A percentile compares a stretch with the other conserved stretches of the same genome.
These are phyloP conservation scores for Piper betle DNA, from an alignment of 164 flowering plant genomes.

Conservation along the genomic window DNA sequence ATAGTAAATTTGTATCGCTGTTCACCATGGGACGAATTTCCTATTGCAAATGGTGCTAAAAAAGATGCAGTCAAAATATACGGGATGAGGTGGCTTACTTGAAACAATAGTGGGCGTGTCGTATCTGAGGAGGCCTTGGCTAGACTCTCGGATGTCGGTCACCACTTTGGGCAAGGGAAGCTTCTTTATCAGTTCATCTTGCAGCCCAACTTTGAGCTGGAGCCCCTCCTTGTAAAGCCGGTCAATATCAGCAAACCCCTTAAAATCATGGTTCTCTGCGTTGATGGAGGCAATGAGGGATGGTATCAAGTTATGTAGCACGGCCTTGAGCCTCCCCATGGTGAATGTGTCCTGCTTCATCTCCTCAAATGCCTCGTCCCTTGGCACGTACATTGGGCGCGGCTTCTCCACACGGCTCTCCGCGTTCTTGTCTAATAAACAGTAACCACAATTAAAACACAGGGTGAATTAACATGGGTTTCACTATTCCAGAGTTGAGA, in stretches of 20 bases:
- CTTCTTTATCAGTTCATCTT: slow-evolving; percentile 58
- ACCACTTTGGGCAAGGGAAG: slow-evolving; percentile 53
- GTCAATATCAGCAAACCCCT: slow-evolving; percentile 63
- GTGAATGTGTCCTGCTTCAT: slow-evolving; percentile 50
- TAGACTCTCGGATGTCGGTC: slow-evolving; percentile 42
- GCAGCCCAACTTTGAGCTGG: slow-evolving; percentile 49
- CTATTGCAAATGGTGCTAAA: background rate
- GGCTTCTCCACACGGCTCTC: slow-evolving; percentile 95
- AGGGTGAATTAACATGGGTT: background rate
- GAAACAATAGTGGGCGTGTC: slow-evolving; percentile 70
- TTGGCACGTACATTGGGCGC: slow-evolving; percentile 72
- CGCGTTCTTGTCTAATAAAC: slow-evolving; percentile 36
- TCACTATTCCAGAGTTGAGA: background rate
- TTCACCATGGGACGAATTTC: background rate
- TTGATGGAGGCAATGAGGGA: slow-evolving; percentile 57
- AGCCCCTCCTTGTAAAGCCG: slow-evolving; percentile 70
- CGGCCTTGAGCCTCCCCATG: slow-evolving; percentile 56
- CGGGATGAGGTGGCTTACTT: slow-evolving; percentile 32
- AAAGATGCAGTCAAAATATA: background rate
- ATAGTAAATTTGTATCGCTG: background rate
- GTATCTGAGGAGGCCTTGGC: slow-evolving; percentile 63
- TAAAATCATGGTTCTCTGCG: slow-evolving; percentile 54
- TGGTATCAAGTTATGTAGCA: slow-evolving; percentile 76
- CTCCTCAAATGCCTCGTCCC: slow-evolving; percentile 96
- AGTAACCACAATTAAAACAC: background rate